Evolutionary conservation across 2,329 filamentous ascomycete genomes (phyloP), one percentile per base, ranked within the genome.

Genomic region (Cladosporium sphaerospermum): DNA sequence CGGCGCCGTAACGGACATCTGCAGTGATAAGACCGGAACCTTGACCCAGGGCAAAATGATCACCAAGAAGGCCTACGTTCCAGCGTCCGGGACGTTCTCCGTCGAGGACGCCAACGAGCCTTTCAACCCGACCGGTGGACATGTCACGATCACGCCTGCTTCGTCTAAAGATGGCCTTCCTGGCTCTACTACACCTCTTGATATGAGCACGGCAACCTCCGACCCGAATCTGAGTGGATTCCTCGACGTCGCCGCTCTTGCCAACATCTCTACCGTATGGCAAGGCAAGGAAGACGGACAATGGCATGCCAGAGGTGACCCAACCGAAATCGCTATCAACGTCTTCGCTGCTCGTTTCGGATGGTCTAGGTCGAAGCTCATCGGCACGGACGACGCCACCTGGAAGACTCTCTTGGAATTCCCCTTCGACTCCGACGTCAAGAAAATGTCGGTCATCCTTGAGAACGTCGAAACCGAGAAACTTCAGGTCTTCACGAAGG

Each of bases 381-480:
- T 67, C 1, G 73, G 83, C 33, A 71, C 73, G 28, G 71, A 14
- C 3, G 70, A 77, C 41, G 63, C 69, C 16, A 61, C 72, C 19
- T 85, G 81, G 81, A 72, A 70, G 13, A 75, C 84, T 56, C 70
- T 83, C 18, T 80, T 82, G 2, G 86, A 89, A 60, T 87, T 85
- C 54, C 85, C 84, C 0, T 89, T 89, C 57, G 85, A 89, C 62
- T 88, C 84, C 0, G 81, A 81, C 53, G 79, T 88, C 57, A 89
- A 89, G 73, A 86, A 84, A 60, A 89, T 88, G 85, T 86, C 84
- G 0, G 84, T 87, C 32, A 82, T 88, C 48, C 85, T 85, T 64
- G 59, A 60, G 37, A 83, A 87, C 36, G 80, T 86, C 46, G 84
- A 84, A 62, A 63, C 54, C 16, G 57, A 65, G 37, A 57, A 66